Conservation (phyloP, 1,284 basidiomycete genomes). For the Calocybe gambosa region DNA sequence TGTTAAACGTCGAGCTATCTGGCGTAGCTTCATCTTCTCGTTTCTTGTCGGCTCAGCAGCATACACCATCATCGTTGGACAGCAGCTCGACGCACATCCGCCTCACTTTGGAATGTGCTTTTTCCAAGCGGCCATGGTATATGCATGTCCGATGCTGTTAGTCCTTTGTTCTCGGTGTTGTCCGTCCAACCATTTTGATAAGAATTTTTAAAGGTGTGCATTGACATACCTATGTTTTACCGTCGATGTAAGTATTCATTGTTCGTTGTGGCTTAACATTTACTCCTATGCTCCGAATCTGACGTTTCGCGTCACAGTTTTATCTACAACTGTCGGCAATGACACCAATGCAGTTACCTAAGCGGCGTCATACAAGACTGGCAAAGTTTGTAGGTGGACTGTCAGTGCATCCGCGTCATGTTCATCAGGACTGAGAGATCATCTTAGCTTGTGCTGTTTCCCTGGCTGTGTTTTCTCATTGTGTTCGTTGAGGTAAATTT, state of each 20-base stretch:
- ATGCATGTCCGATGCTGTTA: conserved; percentile 19
- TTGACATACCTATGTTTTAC: neutral
- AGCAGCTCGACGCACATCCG: conserved; percentile 18
- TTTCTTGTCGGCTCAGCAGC: conserved; percentile 17
- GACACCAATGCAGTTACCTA: neutral
- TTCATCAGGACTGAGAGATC: neutral
- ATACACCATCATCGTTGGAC: conserved; percentile 18
- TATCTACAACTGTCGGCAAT: neutral
- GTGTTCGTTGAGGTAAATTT: neutral
- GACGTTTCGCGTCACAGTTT: neutral
- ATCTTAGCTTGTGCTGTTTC: neutral
- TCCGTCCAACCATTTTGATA: neutral
- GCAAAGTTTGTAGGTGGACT: neutral
- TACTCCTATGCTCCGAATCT: neutral
- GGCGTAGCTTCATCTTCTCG: conserved; percentile 8
- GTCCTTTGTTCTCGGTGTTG: neutral
- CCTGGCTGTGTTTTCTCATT: neutral
- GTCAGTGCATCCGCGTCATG: neutral
- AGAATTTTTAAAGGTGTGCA: neutral
- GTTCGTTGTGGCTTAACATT: too few species aligned
- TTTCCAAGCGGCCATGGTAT: conserved; percentile 18
- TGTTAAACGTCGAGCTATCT: neutral
- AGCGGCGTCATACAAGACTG: neutral
- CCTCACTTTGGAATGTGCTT: conserved; percentile 15
- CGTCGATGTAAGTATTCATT: neutral